A percentile compares a stretch with the other conserved stretches of the same genome.
phyloP scores from a whole-genome alignment of 352 stramenopile genomes.

The Globisporangium radiosum region DNA sequence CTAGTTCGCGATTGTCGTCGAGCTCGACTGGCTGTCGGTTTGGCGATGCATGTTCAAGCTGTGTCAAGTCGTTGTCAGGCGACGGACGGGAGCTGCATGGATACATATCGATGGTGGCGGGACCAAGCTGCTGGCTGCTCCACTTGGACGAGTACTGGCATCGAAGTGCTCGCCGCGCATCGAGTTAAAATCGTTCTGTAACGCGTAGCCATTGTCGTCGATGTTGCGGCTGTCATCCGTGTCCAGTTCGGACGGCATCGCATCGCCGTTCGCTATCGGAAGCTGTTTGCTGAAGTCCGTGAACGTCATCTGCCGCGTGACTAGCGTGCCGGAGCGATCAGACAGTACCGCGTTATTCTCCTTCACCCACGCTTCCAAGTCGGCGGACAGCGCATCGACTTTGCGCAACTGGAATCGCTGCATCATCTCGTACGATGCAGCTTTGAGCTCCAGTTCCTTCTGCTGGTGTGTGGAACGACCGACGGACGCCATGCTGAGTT shows the following conservation, averaged over 20 bases:
- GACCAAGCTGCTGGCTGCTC: background rate
- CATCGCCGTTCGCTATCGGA: background rate
- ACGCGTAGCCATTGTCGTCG: background rate
- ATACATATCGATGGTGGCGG: too few relatives aligned
- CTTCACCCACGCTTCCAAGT: background rate
- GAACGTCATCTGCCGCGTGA: background rate
- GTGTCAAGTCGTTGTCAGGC: too few relatives aligned
- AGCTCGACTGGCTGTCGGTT: too few relatives aligned
- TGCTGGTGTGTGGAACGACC: background rate
- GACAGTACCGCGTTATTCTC: background rate
- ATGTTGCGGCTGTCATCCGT: background rate
- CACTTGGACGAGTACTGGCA: background rate
- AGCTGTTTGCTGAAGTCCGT: conserved; percentile 1
- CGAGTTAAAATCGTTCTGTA: background rate
- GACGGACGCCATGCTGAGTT: background rate
- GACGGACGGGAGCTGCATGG: too few relatives aligned
- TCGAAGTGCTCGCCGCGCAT: background rate
- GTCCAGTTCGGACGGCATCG: background rate
- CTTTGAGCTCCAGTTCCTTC: conserved; percentile 5
- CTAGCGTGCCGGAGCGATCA: background rate
- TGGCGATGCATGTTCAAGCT: too few relatives aligned
- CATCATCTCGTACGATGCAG: conserved; percentile 10
- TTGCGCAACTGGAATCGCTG: conserved; percentile 10
- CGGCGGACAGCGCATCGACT: background rate
- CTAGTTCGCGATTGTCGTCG: too few relatives aligned